These are phyloP conservation scores for Neurospora sp. DNA, from an alignment of 495 filamentous ascomycete genomes.

Conservation along the genomic window DNA sequence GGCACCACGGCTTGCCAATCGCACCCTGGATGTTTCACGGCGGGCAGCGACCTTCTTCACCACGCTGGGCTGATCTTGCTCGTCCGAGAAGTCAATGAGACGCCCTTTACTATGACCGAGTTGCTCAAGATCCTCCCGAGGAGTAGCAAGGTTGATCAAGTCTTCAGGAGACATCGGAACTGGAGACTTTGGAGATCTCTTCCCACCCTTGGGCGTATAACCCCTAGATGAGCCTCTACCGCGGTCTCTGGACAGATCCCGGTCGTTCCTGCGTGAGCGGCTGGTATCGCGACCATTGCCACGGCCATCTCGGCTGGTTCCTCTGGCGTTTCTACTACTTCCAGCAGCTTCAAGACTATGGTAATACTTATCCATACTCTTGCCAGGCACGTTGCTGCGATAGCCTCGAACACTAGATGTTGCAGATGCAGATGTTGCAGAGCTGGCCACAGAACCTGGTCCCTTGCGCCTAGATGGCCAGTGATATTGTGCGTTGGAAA, in stretches of 20 bases:
- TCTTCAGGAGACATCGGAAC: conserved; percentile 89
- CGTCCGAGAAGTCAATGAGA: conserved; percentile 14
- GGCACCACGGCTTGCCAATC: conserved; percentile 32
- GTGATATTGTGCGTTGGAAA: conserved; percentile 28
- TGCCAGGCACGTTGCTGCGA: conserved; percentile 35
- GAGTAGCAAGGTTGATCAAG: conserved; percentile 46
- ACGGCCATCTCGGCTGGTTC: conserved; percentile 48
- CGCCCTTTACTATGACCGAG: not conserved
- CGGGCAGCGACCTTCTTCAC: conserved; percentile 30
- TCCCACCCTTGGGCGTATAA: conserved; percentile 61
- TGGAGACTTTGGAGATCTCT: conserved; percentile 81
- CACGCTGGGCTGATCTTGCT: conserved; percentile 28
- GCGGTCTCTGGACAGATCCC: conserved; percentile 59
- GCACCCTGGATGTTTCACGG: conserved; percentile 23
- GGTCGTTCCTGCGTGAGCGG: conserved; percentile 38
- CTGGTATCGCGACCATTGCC: conserved; percentile 40
- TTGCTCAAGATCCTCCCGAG: conserved; percentile 17
- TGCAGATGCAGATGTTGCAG: conserved; percentile 28
- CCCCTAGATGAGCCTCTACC: conserved; percentile 55
- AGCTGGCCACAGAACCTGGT: conserved; percentile 37
- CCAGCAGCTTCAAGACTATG: conserved; percentile 73
- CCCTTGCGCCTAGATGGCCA: conserved; percentile 37
- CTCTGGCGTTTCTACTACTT: conserved; percentile 43
- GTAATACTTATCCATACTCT: conserved; percentile 77
- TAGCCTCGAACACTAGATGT: conserved; percentile 25